Evolutionary conservation across 164 flowering plant genomes (phyloP), one percentile per base, ranked within the genome.

Genomic region (Berberis thunbergii): DNA sequence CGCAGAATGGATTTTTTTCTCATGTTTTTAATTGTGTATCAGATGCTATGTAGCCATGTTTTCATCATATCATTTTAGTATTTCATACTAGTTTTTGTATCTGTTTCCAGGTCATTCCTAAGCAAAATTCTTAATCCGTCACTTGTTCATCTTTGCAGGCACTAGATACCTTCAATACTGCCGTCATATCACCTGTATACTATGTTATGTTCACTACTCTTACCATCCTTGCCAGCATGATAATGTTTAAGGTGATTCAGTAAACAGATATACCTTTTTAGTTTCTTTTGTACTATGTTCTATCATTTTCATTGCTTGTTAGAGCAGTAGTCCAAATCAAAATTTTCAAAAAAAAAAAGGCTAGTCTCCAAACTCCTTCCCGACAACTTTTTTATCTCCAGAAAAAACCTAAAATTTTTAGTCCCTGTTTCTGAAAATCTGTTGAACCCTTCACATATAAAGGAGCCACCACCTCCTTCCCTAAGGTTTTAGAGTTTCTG

Each of bases 201-300:
- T 88, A 86, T 63, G 96, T 86, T 53, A 83, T 82, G 88, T 88
- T 88, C 77, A 88, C 96, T 7, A 39, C 83, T 12, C 60, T 88
- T 64, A 88, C 96, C 65, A 88, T 88, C 65, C 49, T 88, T 65
- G 96, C 96, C 62, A 88, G 96, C 69, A 79, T 86, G 79, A 86
- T 88, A 73, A 84, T 88, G 96, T 88, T 85, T 66, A 88, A 88
- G 96, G 96, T 84, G 63, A 81, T 60, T 7, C 49, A n/a, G 7
- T 26, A 26, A 48, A 42, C 41, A 11, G 12, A 5, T 68, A 6
- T 55, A 0, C 41, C 8, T 65, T 62, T 46, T 64, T 2, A 40
- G 26, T 40, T 65, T 41, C 52, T 44, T 4, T 40, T 58, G 12
- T 39, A 6, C 45, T 13, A 41, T 52, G 13, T 67, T 67, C 39